These are phyloP conservation scores for Gastrolobium villosum DNA, from an alignment of 306 rosid species.

Conservation along the genomic window DNA sequence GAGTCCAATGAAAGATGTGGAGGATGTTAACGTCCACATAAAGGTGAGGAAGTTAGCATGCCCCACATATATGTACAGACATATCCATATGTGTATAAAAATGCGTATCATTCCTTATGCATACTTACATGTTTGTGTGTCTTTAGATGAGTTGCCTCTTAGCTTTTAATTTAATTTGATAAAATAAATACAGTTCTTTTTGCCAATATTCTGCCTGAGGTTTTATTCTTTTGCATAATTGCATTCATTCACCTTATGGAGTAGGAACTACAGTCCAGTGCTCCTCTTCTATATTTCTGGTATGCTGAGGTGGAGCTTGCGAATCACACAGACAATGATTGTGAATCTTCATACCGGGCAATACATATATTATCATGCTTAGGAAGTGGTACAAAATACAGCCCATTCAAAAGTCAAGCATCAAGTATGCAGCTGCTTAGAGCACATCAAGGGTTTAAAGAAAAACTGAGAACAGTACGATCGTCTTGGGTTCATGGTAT, in stretches of 20 bases:
- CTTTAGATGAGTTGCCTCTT: neutral
- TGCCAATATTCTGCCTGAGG: constrained; percentile 18
- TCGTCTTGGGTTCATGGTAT: constrained; percentile 81
- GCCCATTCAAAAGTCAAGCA: constrained; percentile 74
- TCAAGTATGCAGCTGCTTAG: constrained; percentile 83
- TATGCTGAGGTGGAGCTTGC: constrained; percentile 92
- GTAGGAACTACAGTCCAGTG: constrained; percentile 75
- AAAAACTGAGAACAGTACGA: constrained; percentile 70
- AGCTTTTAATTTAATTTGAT: constrained; percentile 2
- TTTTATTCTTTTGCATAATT: constrained; percentile 24
- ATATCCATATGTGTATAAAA: neutral
- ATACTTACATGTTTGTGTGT: neutral
- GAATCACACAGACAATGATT: constrained; percentile 42
- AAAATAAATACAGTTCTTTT: neutral
- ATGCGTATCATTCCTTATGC: neutral
- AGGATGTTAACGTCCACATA: neutral
- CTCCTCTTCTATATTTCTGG: constrained; percentile 88
- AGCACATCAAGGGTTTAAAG: constrained; percentile 94
- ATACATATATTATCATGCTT: constrained; percentile 83
- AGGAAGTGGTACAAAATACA: constrained; percentile 76
- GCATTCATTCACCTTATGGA: constrained; percentile 42
- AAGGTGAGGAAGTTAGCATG: neutral
- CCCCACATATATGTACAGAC: neutral
- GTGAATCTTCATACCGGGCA: constrained; percentile 66
- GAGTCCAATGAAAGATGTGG: neutral